These are phyloP conservation scores for Kondoa malvinella DNA, from an alignment of 768 basidiomycete species.

Conservation along the genomic window DNA sequence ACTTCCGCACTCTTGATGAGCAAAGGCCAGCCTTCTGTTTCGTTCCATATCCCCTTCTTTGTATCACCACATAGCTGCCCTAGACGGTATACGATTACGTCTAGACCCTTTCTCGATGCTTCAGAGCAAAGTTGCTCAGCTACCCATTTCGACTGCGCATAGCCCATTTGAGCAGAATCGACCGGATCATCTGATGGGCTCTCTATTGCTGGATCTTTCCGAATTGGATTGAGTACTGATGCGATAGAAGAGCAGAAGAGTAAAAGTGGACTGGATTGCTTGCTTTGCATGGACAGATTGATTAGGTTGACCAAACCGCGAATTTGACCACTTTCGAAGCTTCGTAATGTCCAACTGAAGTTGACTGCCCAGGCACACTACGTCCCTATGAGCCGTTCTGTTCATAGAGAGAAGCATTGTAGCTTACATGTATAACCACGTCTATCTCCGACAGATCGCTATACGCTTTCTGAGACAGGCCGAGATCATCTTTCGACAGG, in stretches of 20 bases:
- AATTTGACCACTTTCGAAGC: constrained; percentile 27
- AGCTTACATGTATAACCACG: constrained; percentile 14
- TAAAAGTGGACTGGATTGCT: constrained; percentile 14
- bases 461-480: constrained; percentile 21
- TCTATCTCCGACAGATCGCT: background rate
- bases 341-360: constrained; percentile 28
- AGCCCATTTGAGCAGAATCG: constrained; percentile 29
- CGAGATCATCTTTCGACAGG: constrained; percentile 18
- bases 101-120: constrained; percentile 15
- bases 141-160: constrained; percentile 32
- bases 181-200: constrained; percentile 23
- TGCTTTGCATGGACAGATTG: constrained; percentile 8
- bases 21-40: constrained; percentile 32
- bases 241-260: constrained; percentile 31
- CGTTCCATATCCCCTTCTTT: constrained; percentile 29
- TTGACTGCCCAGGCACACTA: constrained; percentile 31
- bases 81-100: constrained; percentile 24
- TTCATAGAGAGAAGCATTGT: constrained; percentile 8
- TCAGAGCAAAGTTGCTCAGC: constrained; percentile 27
- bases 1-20: constrained; percentile 28
- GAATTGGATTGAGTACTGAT: constrained; percentile 23
- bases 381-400: background rate
- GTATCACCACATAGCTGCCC: constrained; percentile 32
- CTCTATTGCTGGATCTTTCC: constrained; percentile 19
- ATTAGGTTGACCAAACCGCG: constrained; percentile 23